Conservation (phyloP, 2,329 filamentous ascomycete genomes). For the Colletotrichum cuscutae region DNA sequence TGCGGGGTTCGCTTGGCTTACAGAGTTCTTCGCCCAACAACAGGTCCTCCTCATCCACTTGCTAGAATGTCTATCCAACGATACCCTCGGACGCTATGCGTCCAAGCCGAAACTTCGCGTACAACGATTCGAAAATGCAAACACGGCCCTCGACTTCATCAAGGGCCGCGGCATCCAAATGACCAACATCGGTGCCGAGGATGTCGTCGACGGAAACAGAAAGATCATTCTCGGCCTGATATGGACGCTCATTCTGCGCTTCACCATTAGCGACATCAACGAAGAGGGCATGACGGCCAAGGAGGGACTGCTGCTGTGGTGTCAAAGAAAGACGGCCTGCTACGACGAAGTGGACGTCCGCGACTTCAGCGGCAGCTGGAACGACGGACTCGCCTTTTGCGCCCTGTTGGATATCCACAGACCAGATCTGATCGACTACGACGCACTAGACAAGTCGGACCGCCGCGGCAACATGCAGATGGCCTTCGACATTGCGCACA, state of each 20-base stretch:
- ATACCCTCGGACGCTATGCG: conserved; percentile 96
- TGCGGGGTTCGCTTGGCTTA: conserved; percentile 35
- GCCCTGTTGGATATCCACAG: conserved; percentile 96
- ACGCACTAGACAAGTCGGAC: conserved; percentile 91
- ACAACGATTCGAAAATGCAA: conserved; percentile 98
- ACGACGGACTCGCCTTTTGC: conserved; percentile 96
- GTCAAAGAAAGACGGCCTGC: conserved; percentile 97
- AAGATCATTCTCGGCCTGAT: conserved; percentile 98
- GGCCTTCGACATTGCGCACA: conserved; percentile 94
- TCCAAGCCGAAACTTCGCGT: conserved; percentile 96
- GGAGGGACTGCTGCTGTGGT: conserved; percentile 95
- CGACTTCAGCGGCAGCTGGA: conserved; percentile 97
- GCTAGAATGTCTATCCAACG: conserved; percentile 93
- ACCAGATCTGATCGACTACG: conserved; percentile 96
- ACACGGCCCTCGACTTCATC: conserved; percentile 93
- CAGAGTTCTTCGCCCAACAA: conserved; percentile 15
- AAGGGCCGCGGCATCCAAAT: conserved; percentile 91
- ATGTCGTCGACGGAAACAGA: conserved; percentile 96
- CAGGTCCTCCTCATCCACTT: conserved; percentile 96
- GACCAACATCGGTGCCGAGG: conserved; percentile 98
- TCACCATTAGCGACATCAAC: conserved; percentile 99
- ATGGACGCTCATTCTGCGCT: conserved; percentile 97
- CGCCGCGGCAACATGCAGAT: conserved; percentile 98
- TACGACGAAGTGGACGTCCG: conserved; percentile 97
- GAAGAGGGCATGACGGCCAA: conserved; percentile 98